Evolutionary conservation across 148 eudicot species (phyloP), one percentile per base, ranked within the genome.

Genomic region (Fagopyrum homotropicum): DNA sequence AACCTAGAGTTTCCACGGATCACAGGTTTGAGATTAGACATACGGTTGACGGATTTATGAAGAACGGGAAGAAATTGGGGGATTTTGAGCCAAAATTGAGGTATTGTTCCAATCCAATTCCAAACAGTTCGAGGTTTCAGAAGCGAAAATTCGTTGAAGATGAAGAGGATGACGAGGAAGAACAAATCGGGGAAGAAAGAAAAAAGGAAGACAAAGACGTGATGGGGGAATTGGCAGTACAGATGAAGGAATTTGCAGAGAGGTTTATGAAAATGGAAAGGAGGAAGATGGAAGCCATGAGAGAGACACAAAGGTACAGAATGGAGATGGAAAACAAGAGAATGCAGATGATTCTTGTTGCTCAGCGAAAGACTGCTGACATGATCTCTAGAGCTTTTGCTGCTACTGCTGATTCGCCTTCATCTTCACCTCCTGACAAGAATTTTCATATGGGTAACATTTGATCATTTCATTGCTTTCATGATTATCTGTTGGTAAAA

Each of bases 261-360:
- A 84, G 81, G 60, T 79, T 87, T 75, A 83, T 93, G 76, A 83
- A 30, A 69, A 75, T 90, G 84, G 98, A 93, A 88, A 82, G 70
- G 77, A 84, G 80, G 82, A 92, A 90, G 83, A 79, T 92, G 79
- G 95, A 92, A 76, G 81, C 90, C 84, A 87, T 90, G 87, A 82
- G 84, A 76, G 93, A 90, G 54, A 86, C 80, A 1, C 81, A 87
- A 77, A 87, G 83, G 75, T 74, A 71, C 43, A 55, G 88, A 59
- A 82, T 87, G 87, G 94, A 92, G 79, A 89, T 92, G 97, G 97
- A 92, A 86, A 88, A 81, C 73, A 90, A 85, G 88, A 81, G 86
- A 80, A 84, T 82, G 80, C 85, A 90, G 75, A 90, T 90, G 96
- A 87, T 90, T 61, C 57, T 78, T 30, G 84, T 82, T 19, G 83